Percentiles rank a stretch among this genome's conserved stretches.
Conservation (phyloP, 2,329 filamentous ascomycete genomes). For the Colletotrichum horii region DNA sequence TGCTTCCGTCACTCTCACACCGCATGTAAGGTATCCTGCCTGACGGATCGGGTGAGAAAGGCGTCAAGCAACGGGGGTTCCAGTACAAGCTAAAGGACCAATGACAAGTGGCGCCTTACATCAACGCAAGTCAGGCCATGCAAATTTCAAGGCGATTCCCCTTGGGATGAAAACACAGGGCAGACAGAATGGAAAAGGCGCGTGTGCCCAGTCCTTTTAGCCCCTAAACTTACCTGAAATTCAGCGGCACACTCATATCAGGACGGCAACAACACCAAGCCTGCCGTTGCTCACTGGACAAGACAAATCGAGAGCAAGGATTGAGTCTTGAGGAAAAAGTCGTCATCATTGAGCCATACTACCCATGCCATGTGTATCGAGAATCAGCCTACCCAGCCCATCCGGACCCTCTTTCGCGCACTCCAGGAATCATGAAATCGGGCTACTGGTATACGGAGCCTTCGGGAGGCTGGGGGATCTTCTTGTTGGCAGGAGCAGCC, state of each 20-base stretch:
- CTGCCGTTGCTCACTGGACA: neutral
- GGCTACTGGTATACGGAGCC: slow-evolving; percentile 59
- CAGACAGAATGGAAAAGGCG: neutral
- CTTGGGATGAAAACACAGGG: neutral
- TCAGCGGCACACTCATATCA: neutral
- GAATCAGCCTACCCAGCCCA: neutral
- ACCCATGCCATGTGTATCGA: slow-evolving; percentile 5
- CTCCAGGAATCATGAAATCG: slow-evolving; percentile 8
- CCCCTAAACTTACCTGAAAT: neutral
- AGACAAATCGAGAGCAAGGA: neutral
- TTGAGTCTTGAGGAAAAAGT: neutral
- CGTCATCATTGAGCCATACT: slow-evolving; percentile 20
- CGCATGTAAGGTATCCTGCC: neutral
- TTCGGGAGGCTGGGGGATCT: slow-evolving; percentile 91
- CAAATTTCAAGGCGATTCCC: neutral
- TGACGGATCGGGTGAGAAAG: neutral
- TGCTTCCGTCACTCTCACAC: neutral
- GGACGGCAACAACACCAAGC: neutral
- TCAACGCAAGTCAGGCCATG: neutral
- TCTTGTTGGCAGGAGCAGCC: slow-evolving; percentile 91
- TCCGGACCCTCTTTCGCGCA: neutral
- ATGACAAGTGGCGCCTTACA: neutral
- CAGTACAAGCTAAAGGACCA: neutral
- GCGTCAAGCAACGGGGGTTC: neutral
- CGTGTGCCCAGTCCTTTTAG: neutral